Percentiles rank a stretch among this genome's conserved stretches.
phyloP scores from a whole-genome alignment of 768 basidiomycete species.

The Phanerodontia chrysosporium region DNA sequence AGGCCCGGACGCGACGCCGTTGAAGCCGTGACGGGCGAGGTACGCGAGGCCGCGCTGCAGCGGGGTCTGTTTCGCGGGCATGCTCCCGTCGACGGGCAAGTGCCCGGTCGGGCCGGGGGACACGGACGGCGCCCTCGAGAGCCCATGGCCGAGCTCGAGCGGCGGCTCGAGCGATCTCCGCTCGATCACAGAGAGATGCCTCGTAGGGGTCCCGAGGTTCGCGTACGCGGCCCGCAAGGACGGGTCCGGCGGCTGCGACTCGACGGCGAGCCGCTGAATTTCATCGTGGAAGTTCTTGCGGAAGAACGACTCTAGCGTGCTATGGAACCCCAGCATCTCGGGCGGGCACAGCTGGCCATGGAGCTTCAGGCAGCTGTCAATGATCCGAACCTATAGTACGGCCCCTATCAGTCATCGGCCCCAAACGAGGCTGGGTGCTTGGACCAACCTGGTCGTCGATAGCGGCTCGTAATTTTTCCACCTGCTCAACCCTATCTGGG shows the following conservation, averaged over 20 bases:
- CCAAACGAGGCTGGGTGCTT: neutral
- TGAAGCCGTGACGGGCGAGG: conserved; percentile 78
- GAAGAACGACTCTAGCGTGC: conserved; percentile 83
- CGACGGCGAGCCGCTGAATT: conserved; percentile 65
- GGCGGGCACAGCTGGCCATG: conserved; percentile 79
- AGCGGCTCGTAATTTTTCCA: conserved; percentile 66
- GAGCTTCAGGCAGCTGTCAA: conserved; percentile 79
- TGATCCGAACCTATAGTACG: conserved; percentile 57
- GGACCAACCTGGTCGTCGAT: conserved; percentile 77
- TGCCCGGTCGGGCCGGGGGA: conserved; percentile 16
- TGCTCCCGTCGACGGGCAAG: conserved; percentile 8
- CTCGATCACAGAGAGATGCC: conserved; percentile 29
- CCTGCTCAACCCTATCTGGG: conserved; percentile 64
- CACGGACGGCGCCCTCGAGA: conserved; percentile 6
- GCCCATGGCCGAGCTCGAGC: conserved; percentile 12
- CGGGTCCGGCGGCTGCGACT: conserved; percentile 45
- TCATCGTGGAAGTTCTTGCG: conserved; percentile 82
- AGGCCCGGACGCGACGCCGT: conserved; percentile 75
- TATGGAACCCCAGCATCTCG: conserved; percentile 92
- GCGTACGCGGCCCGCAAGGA: conserved; percentile 1
- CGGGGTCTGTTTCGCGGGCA: conserved; percentile 57
- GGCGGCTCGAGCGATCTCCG: conserved; percentile 7
- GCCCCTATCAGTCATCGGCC: neutral
- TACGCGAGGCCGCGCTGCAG: conserved; percentile 79
- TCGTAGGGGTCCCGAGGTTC: conserved; percentile 35